Evolutionary conservation across 2,329 filamentous ascomycete genomes (phyloP), one percentile per base, ranked within the genome.

Genomic region (Fusarium staphyleae): DNA sequence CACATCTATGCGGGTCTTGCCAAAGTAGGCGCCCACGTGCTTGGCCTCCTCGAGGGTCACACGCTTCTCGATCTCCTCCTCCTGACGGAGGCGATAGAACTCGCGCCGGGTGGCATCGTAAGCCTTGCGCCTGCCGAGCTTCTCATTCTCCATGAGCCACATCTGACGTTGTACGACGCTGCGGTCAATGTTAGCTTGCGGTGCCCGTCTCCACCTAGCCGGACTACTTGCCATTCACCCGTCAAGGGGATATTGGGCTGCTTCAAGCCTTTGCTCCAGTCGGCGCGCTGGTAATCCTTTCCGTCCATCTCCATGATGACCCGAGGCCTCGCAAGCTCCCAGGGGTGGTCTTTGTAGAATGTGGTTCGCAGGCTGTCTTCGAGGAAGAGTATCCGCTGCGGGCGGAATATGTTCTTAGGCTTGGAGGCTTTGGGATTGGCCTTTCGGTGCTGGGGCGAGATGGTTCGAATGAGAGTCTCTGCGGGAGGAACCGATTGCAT

Each of bases 311-410:
- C 95, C 9, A 98, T 77, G 39, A 99, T 79, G 52, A 96, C 81
- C 64, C 91, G 83, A 48, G 95, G 95, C 58, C 93, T 83, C 14
- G 95, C 95, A 69, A 99, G 78, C 76, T 99, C 95, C 95, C 95
- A 99, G 5, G 95, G 95, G 72, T 99, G 95, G 73, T 99, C 93
- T 69, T 82, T 86, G 78, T 90, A 99, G 77, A 98, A 99, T 22
- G 87, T 85, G 63, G 77, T 80, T 60, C 95, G 87, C 68, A 99
- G 80, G 55, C 78, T 75, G 75, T 99, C 95, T 73, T 99, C 95
- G 55, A 89, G 85, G 72, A 95, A 97, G 47, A 77, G 78, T 60
- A 99, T 87, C 52, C 79, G 76, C 61, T 92, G 84, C 2, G 95
- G 95, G 66, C 87, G 85, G 79, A 93, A 98, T 66, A 96, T 77